A percentile compares a stretch with the other conserved stretches of the same genome.
Conservation (phyloP, 371 early-diverging fungal species). For the Smittium culicis region DNA sequence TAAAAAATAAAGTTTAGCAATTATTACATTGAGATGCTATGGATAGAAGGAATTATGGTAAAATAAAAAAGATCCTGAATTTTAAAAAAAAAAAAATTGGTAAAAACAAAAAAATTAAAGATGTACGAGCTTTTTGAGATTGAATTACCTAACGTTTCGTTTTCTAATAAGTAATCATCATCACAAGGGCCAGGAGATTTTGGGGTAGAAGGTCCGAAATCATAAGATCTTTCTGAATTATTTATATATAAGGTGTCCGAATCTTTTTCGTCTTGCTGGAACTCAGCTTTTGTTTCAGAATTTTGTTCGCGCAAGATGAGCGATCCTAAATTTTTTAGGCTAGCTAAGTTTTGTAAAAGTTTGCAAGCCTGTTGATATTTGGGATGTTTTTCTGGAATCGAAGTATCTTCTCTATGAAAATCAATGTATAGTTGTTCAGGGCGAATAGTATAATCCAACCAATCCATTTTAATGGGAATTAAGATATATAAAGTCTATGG, state of each 20-base stretch:
- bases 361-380: conserved; percentile 7
- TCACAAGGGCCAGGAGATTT: conserved; percentile 1
- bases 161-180: neutral
- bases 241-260: neutral
- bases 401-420: neutral
- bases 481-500: too few species aligned
- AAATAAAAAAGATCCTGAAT: too few species aligned
- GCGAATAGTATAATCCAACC: neutral
- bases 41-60: too few species aligned
- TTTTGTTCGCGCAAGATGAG: conserved; percentile 1
- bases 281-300: neutral
- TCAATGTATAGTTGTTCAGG: conserved; percentile 2
- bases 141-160: neutral
- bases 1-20: too few species aligned
- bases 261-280: neutral
- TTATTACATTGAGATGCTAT: too few species aligned
- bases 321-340: neutral
- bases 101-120: too few species aligned
- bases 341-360: conserved; percentile 1
- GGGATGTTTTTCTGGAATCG: neutral
- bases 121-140: neutral
- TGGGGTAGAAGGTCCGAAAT: conserved; percentile 8
- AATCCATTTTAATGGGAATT: too few species aligned
- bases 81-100: too few species aligned
- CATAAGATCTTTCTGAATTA: neutral